Conservation (phyloP, 2,329 filamentous ascomycete species). For the Thermothelomyces thermophilus region DNA sequence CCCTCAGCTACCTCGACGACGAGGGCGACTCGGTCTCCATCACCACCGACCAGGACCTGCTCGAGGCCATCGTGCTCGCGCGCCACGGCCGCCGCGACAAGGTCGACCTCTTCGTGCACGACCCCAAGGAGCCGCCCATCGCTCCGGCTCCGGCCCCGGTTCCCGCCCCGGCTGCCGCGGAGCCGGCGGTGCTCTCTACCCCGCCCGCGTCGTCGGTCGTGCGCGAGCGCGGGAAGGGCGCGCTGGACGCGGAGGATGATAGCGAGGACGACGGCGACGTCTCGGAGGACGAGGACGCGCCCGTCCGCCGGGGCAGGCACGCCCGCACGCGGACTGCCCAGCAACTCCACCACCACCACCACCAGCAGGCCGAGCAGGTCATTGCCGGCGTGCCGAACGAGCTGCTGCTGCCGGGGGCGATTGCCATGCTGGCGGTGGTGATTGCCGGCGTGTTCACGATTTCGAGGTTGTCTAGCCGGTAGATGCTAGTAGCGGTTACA, state of each 20-base stretch:
- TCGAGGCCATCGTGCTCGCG: constrained; percentile 82
- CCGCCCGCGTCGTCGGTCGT: constrained; percentile 44
- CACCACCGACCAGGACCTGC: constrained; percentile 86
- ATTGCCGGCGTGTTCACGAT: constrained; percentile 92
- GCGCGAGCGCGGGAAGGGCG: constrained; percentile 45
- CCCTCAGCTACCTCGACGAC: constrained; percentile 91
- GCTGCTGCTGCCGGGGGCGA: constrained; percentile 82
- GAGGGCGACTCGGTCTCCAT: constrained; percentile 96
- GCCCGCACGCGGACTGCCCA: constrained; percentile 28
- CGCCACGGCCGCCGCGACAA: constrained; percentile 76
- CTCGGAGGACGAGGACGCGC: constrained; percentile 40
- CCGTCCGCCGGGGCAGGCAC: constrained; percentile 38
- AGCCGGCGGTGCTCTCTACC: constrained; percentile 35
- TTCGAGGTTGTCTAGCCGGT: constrained; percentile 57
- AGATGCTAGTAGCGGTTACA: constrained; percentile 12
- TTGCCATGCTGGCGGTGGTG: constrained; percentile 89
- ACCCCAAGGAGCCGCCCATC: constrained; percentile 81
- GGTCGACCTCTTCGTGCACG: constrained; percentile 94
- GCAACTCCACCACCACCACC: constrained; percentile 8
- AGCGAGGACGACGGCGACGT: constrained; percentile 44
- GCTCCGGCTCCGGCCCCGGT: constrained; percentile 40
- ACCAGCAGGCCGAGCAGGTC: constrained; percentile 54
- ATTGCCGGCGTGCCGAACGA: constrained; percentile 93
- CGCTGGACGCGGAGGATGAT: constrained; percentile 22
- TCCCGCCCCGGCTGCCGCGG: constrained; percentile 32